These are phyloP conservation scores for Cardamine chenopodiifolia DNA, from an alignment of 345 rosid species.

Conservation along the genomic window DNA sequence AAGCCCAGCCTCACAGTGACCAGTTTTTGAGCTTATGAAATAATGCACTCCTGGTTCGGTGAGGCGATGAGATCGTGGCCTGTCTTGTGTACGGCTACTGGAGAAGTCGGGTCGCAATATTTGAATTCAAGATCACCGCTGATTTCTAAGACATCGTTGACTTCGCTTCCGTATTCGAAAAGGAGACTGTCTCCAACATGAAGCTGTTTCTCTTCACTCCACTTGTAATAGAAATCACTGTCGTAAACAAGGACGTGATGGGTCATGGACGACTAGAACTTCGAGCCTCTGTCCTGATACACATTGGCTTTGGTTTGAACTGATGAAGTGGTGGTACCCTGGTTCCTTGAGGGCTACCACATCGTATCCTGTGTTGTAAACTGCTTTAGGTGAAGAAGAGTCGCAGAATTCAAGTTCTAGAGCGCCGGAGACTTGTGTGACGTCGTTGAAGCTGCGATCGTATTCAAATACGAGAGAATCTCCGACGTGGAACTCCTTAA, in stretches of 20 bases:
- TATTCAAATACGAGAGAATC: background rate
- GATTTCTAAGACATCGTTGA: background rate
- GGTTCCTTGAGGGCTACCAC: background rate
- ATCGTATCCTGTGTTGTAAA: constrained; percentile 4
- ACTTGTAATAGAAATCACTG: background rate
- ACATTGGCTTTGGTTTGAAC: background rate
- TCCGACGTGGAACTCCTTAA: background rate
- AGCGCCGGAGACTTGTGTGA: background rate
- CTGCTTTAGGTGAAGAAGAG: background rate
- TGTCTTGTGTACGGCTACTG: background rate
- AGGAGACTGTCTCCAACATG: background rate
- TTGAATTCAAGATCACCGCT: background rate
- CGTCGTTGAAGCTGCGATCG: background rate
- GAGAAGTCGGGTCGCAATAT: background rate
- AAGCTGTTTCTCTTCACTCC: background rate
- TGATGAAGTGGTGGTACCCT: background rate
- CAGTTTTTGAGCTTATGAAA: background rate
- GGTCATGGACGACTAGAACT: background rate
- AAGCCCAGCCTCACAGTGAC: background rate
- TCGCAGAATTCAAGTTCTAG: background rate
- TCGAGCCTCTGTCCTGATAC: background rate
- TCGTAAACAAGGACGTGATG: background rate
- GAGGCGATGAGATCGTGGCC: background rate
- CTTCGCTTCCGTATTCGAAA: background rate
- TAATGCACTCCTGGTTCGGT: background rate